Evolutionary conservation across 345 rosid genomes (phyloP).

Genomic region (Populus deltoides): DNA sequence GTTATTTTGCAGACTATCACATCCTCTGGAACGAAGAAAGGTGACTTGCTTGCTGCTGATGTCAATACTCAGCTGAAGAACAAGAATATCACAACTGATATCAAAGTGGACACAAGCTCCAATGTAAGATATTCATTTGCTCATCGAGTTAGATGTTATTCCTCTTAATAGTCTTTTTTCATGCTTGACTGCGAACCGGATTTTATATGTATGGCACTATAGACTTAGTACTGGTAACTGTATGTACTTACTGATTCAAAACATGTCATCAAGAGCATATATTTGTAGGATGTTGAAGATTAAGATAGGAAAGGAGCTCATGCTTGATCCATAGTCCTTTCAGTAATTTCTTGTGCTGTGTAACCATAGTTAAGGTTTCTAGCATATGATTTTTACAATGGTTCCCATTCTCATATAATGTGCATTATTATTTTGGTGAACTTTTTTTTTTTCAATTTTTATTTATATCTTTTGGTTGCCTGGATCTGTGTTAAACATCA

Average conservation of each 20-base stretch:
- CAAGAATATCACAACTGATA: constrained; percentile 80
- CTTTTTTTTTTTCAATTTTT: neutral
- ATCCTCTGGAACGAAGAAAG: constrained; percentile 72
- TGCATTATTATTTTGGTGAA: neutral
- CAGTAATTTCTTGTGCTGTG: neutral
- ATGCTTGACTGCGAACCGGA: neutral
- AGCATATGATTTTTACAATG: neutral
- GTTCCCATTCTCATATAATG: neutral
- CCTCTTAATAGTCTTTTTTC: neutral
- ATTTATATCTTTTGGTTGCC: no score
- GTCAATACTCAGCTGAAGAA: constrained; percentile 81
- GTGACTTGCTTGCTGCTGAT: constrained; percentile 74
- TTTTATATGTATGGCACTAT: neutral
- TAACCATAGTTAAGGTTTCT: neutral
- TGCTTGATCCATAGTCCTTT: neutral
- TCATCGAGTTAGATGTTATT: neutral
- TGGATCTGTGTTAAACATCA: neutral
- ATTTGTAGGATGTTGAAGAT: neutral
- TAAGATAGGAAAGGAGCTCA: neutral
- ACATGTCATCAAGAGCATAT: neutral
- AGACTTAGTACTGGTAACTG: neutral
- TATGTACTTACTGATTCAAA: no score
- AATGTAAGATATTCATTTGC: constrained; percentile 33
- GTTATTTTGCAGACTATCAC: constrained; percentile 56
- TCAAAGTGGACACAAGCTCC: constrained; percentile 80